Conservation (phyloP, 805 yeast species). For the Tetrapisispora nanseiensis region DNA sequence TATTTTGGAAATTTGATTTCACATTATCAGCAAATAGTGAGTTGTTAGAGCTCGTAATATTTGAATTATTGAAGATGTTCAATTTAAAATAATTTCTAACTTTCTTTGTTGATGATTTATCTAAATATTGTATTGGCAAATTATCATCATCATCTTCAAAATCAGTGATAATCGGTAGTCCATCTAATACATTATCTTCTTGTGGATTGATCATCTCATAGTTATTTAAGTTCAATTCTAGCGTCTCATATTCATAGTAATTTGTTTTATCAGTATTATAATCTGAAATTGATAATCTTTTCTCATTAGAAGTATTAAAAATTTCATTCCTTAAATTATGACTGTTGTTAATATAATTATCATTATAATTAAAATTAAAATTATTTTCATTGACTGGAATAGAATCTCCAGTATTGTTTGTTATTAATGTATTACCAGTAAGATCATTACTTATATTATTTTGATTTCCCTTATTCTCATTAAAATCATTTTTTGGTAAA, state of each 20-base stretch:
- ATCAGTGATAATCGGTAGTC: background rate
- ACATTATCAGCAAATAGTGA: background rate
- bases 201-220: constrained; percentile 1
- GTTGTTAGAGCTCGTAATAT: constrained; percentile 3
- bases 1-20: background rate
- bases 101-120: constrained; percentile 5
- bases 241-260: constrained; percentile 23
- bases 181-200: background rate
- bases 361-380: background rate
- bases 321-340: background rate
- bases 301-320: constrained; percentile 1
- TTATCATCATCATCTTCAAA: background rate
- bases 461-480: background rate
- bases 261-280: constrained; percentile 21
- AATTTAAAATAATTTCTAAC: constrained; percentile 23
- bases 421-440: constrained; percentile 25
- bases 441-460: constrained; percentile 15
- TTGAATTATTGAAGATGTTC: constrained; percentile 15
- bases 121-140: background rate
- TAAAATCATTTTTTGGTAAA: constrained; percentile 1
- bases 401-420: constrained; percentile 5
- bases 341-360: constrained; percentile 1
- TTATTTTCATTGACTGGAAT: background rate
- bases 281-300: constrained; percentile 25
- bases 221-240: constrained; percentile 8